Conservation (phyloP, 129 eudicot species). For the Centaurea solstitialis region DNA sequence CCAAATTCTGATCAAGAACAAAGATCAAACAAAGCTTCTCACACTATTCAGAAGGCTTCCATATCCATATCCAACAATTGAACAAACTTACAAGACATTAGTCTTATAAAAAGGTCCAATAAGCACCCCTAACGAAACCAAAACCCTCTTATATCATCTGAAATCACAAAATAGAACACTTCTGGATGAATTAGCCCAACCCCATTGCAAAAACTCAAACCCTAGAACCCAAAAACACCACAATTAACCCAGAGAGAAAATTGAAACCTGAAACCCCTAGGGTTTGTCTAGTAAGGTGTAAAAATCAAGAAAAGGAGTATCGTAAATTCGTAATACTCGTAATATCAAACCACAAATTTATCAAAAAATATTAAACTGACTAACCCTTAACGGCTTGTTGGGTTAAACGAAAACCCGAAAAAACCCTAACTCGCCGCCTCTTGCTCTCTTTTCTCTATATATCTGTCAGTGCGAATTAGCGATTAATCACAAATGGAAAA, state of each 20-base stretch:
- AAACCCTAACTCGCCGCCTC: slow-evolving; percentile 41
- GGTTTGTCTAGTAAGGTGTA: slow-evolving; percentile 20
- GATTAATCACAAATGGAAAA: slow-evolving; percentile 15
- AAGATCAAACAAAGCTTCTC: slow-evolving; percentile 23
- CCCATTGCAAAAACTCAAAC: slow-evolving; percentile 47
- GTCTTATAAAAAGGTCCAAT: slow-evolving; percentile 21
- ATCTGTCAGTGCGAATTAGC: slow-evolving; percentile 12
- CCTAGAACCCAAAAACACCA: slow-evolving; percentile 45
- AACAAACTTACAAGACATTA: slow-evolving; percentile 23
- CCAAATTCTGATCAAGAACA: slow-evolving; percentile 30
- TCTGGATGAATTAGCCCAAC: slow-evolving; percentile 19
- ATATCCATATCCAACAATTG: slow-evolving; percentile 15
- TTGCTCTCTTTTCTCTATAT: slow-evolving; percentile 3
- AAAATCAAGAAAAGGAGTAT: slow-evolving; percentile 2
- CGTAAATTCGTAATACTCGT: slow-evolving; percentile 4
- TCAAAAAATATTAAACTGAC: slow-evolving; percentile 18
- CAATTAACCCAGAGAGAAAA: not conserved
- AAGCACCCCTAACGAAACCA: slow-evolving; percentile 7
- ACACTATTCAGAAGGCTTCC: slow-evolving; percentile 7
- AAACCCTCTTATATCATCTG: slow-evolving; percentile 21
- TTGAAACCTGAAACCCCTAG: slow-evolving; percentile 30
- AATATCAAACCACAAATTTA: slow-evolving; percentile 18
- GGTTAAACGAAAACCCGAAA: slow-evolving; percentile 24
- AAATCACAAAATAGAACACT: slow-evolving; percentile 19
- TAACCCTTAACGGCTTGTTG: slow-evolving; percentile 28